Evolutionary conservation across 768 basidiomycete genomes (phyloP).

Genomic region (Amanita rubescens): DNA sequence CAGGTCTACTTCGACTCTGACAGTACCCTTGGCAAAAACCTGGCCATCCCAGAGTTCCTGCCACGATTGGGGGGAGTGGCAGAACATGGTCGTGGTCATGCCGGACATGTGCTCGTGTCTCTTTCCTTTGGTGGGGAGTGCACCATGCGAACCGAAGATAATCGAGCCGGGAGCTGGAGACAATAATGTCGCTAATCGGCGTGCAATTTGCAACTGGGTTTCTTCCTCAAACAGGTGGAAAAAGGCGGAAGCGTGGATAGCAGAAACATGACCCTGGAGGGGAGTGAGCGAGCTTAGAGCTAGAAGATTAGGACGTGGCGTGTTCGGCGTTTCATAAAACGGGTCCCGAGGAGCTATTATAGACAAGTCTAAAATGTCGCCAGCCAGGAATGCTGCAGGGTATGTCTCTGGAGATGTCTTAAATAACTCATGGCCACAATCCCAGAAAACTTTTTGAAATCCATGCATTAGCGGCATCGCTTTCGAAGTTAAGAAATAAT

Average conservation of each 20-base stretch:
- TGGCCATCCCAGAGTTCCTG: constrained; percentile 25
- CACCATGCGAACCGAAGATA: constrained; percentile 32
- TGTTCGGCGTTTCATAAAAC: constrained; percentile 6
- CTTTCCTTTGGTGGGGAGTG: constrained; percentile 24
- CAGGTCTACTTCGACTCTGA: constrained; percentile 21
- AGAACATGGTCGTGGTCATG: constrained; percentile 24
- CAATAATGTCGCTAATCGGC: constrained; percentile 23
- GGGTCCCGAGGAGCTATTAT: constrained; percentile 27
- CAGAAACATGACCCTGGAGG: constrained; percentile 36
- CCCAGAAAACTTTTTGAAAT: constrained; percentile 50
- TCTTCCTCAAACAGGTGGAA: constrained; percentile 31
- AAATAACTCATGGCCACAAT: constrained; percentile 56
- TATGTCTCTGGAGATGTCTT: constrained; percentile 42
- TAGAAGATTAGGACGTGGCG: constrained; percentile 9
- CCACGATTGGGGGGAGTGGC: constrained; percentile 32
- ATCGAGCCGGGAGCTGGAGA: constrained; percentile 26
- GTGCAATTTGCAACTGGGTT: constrained; percentile 23
- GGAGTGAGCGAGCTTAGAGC: constrained; percentile 19
- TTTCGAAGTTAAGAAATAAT: neutral
- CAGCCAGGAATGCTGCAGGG: constrained; percentile 47
- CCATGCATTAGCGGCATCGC: neutral
- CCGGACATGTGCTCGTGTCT: constrained; percentile 2
- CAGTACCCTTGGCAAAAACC: constrained; percentile 23
- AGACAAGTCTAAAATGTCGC: constrained; percentile 42
- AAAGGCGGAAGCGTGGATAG: constrained; percentile 32